Evolutionary conservation across 306 rosid genomes (phyloP).

Genomic region (Vicia faba): DNA sequence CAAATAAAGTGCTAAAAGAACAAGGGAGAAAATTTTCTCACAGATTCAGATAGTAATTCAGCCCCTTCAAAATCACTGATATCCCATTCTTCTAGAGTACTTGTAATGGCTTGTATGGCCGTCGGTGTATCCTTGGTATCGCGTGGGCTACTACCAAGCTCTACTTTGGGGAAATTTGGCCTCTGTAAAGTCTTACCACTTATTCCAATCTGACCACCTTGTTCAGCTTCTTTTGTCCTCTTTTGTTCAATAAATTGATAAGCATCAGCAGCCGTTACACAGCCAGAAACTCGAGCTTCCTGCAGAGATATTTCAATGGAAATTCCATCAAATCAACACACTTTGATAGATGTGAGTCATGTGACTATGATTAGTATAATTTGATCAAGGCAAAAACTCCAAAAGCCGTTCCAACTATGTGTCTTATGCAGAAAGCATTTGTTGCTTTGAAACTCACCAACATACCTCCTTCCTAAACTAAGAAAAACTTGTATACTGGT

Average conservation of each 20-base stretch:
- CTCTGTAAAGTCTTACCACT: slow-evolving; percentile 46
- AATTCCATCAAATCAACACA: slow-evolving; percentile 19
- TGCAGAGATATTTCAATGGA: slow-evolving; percentile 36
- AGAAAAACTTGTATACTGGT: not conserved
- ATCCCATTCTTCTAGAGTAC: slow-evolving; percentile 71
- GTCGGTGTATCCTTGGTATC: slow-evolving; percentile 49
- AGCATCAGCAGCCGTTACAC: slow-evolving; percentile 66
- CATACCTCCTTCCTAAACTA: not conserved
- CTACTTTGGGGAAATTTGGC: slow-evolving; percentile 51
- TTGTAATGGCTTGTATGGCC: slow-evolving; percentile 42
- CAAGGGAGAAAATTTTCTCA: slow-evolving; percentile 43
- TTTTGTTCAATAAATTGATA: slow-evolving; percentile 58
- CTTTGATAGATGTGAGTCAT: slow-evolving; percentile 3
- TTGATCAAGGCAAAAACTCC: not conserved
- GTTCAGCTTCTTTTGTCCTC: slow-evolving; percentile 54
- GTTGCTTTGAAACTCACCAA: slow-evolving; percentile 12
- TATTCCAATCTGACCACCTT: slow-evolving; percentile 50
- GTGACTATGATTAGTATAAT: not conserved
- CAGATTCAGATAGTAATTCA: slow-evolving; percentile 71
- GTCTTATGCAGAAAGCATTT: slow-evolving; percentile 14
- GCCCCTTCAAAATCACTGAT: slow-evolving; percentile 60
- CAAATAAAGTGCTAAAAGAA: not conserved
- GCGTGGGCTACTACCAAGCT: slow-evolving; percentile 49
- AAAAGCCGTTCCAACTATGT: not conserved
- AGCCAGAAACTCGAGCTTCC: slow-evolving; percentile 86